Base-by-base conservation (phyloP, 75 land plant genomes). In the Gnetum montanum region DNA sequence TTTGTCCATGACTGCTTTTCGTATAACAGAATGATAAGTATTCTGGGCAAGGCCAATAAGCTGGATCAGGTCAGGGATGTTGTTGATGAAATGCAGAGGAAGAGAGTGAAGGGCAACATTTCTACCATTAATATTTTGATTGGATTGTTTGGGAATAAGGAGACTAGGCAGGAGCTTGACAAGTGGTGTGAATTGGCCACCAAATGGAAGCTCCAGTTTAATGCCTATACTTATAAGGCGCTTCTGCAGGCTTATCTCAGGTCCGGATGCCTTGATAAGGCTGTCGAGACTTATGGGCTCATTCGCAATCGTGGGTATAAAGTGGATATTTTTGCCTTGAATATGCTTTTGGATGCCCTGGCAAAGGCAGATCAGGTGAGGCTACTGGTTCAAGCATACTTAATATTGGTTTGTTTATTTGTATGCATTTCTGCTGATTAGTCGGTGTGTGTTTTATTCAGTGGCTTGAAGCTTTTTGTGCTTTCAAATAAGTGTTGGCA, bases 91-190 rank as follows among this genome's bases (percentile, higher is more conserved):
- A 84, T 84, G 88, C 72, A 76, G 50, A 38, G 47, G 43, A 53
- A 64, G 8, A 59, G 55, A 4, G 55, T 72, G 15, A 46, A 57
- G 26, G 83, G 88, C 1, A 84, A 43, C 33, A 76, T 84, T 34
- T 79, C 88, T 8, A 84, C 83, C 8, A 58, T 84, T n/a, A 84
- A 84, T 55, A 74, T 84, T 1, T 22, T 84, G 56, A 73, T 84
- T 31, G 69, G 71, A 10, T 33, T 72, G n/a, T 49, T 76, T 6
- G 77, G 68, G 54, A 43, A 10, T 11, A 23, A 46, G 70, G 51
- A 45, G 34, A 43, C 13, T 18, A 47, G 25, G 20, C 22, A 35
- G 19, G 83, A 66, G 23, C 12, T 68, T 48, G 74, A 61, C 20
- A 54, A 41, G 46, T 79, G 83, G 35, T 43, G 73, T 62, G 58